phyloP scores from a whole-genome alignment of 345 rosid genomes.

The Balakata baccata region DNA sequence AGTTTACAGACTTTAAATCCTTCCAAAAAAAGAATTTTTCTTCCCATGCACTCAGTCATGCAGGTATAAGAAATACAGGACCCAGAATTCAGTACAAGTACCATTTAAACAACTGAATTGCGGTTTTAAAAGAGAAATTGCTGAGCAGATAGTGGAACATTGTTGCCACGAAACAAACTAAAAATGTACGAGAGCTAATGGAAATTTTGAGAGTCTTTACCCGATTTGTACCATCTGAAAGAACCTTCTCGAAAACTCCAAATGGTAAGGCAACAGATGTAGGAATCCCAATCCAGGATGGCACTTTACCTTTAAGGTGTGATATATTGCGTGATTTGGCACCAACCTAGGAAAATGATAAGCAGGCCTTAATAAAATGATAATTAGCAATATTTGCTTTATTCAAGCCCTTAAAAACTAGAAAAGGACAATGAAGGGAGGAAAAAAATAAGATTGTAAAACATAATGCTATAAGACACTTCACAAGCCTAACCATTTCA shows the following conservation, averaged over 20 bases:
- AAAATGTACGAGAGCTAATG: not conserved
- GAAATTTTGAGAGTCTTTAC: constrained; percentile 33
- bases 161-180: not conserved
- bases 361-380: not conserved
- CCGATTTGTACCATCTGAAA: constrained; percentile 64
- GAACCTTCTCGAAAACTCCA: constrained; percentile 92
- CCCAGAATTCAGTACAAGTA: not conserved
- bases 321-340: constrained; percentile 96
- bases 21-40: not conserved
- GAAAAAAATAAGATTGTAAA: constrained; percentile 8
- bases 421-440: constrained; percentile 5
- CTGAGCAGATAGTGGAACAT: not conserved
- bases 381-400: not conserved
- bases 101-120: not conserved
- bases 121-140: not conserved
- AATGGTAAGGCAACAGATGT: constrained; percentile 97
- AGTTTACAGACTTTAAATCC: not conserved
- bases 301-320: constrained; percentile 78
- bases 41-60: not conserved
- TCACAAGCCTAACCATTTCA: constrained; percentile 65
- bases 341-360: constrained; percentile 64
- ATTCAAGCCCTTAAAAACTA: not conserved
- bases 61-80: constrained; percentile 2
- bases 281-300: constrained; percentile 94
- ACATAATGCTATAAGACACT: constrained; percentile 9